phyloP scores from a whole-genome alignment of 495 filamentous ascomycete genomes.

The Podospora pseudopauciseta region DNA sequence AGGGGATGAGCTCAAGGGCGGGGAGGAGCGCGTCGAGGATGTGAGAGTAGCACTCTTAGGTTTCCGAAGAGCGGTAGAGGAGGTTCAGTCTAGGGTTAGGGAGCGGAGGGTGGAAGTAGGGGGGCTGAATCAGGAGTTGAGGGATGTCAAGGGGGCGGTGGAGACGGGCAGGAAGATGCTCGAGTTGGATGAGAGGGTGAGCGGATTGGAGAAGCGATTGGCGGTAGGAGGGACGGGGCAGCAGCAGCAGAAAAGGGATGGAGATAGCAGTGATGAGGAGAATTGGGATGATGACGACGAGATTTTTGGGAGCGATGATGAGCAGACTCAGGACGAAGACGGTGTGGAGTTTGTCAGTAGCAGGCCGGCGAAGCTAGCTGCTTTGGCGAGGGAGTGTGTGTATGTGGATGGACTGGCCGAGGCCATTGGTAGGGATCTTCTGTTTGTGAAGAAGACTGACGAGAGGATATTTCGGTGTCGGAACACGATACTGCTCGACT shows the following conservation, averaged over 20 bases:
- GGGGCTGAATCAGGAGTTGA: conserved; percentile 41
- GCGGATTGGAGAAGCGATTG: conserved; percentile 71
- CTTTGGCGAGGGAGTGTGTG: conserved; percentile 44
- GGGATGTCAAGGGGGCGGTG: conserved; percentile 37
- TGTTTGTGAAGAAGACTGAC: conserved; percentile 51
- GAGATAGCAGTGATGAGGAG: conserved; percentile 25
- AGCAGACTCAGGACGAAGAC: conserved; percentile 26
- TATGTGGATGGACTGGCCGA: conserved; percentile 38
- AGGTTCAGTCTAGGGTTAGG: conserved; percentile 47
- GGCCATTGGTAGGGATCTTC: conserved; percentile 39
- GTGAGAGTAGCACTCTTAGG: conserved; percentile 82
- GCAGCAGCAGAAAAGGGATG: conserved; percentile 28
- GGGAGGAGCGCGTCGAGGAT: conserved; percentile 88
- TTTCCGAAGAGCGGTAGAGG: conserved; percentile 72
- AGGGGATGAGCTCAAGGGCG: conserved; percentile 75
- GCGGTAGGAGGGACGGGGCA: conserved; percentile 36
- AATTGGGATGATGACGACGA: conserved; percentile 30
- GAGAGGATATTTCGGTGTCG: conserved; percentile 50
- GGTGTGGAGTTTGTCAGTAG: conserved; percentile 33
- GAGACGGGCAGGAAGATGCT: conserved; percentile 63
- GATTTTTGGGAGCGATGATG: conserved; percentile 21
- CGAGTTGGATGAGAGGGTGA: conserved; percentile 65
- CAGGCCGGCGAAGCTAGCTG: conserved; percentile 41
- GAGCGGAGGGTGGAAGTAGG: conserved; percentile 45
- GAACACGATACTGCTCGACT: conserved; percentile 78